Percentiles rank a stretch among this genome's conserved stretches.
These are phyloP conservation scores for Aeschynomene evenia DNA, from an alignment of 306 rosid species.

Conservation along the genomic window DNA sequence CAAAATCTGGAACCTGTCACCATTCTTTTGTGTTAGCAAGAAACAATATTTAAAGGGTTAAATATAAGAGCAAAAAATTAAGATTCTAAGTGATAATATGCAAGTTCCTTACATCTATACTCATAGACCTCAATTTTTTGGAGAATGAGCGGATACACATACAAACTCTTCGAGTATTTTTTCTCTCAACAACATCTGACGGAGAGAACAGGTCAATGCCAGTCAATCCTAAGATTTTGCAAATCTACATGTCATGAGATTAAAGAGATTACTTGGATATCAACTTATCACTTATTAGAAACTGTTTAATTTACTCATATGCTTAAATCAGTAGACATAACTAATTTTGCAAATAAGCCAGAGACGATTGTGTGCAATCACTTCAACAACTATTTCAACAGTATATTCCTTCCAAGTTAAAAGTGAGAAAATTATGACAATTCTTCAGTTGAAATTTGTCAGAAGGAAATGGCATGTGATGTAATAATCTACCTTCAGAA, in stretches of 20 bases:
- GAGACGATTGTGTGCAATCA: background rate
- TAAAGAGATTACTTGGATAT: background rate
- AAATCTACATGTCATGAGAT: slow-evolving; percentile 38
- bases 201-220: slow-evolving; percentile 61
- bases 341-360: slow-evolving; percentile 3
- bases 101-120: slow-evolving; percentile 39
- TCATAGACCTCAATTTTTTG: slow-evolving; percentile 40
- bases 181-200: slow-evolving; percentile 62
- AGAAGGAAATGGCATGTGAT: background rate
- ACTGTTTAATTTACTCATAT: background rate
- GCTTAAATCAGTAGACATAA: background rate
- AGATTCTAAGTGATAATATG: background rate
- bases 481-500: slow-evolving; percentile 45
- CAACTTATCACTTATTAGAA: background rate
- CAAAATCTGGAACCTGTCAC: slow-evolving; percentile 64
- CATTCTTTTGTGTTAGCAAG: slow-evolving; percentile 14
- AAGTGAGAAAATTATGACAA: background rate
- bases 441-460: background rate
- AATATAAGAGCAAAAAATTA: slow-evolving; percentile 5
- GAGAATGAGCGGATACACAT: slow-evolving; percentile 61
- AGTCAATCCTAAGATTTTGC: slow-evolving; percentile 53
- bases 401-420: background rate
- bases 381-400: background rate
- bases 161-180: slow-evolving; percentile 50
- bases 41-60: background rate